Percentiles rank a stretch among this genome's conserved stretches.
These are phyloP conservation scores for Theobroma cacao DNA, from an alignment of 345 rosid species.

Conservation along the genomic window DNA sequence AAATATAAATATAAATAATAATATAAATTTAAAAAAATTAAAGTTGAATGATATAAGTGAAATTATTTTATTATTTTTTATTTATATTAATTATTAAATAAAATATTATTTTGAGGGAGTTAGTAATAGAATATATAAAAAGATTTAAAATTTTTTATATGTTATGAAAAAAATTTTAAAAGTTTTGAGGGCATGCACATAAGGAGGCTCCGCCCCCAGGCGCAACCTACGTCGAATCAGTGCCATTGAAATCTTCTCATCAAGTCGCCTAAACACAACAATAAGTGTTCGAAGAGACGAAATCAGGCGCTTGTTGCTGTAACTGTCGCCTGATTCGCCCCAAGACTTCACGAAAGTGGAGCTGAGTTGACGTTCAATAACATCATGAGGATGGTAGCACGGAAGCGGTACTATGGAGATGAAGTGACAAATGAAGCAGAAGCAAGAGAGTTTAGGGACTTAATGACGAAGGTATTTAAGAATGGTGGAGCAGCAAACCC, in stretches of 20 bases:
- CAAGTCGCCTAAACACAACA: not conserved
- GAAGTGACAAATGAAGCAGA: conserved; percentile 32
- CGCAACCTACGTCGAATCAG: conserved; percentile 6
- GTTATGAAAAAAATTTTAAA: too few species aligned
- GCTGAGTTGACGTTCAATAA: conserved; percentile 37
- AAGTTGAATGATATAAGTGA: too few species aligned
- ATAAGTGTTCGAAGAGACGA: not conserved
- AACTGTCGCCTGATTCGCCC: not conserved
- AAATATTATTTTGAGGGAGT: too few species aligned
- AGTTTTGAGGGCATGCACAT: too few species aligned
- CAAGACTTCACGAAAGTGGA: conserved; percentile 9
- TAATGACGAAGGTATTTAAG: conserved; percentile 14
- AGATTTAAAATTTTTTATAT: too few species aligned
- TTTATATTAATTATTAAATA: too few species aligned
- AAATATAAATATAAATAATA: too few species aligned
- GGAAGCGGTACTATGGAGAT: conserved; percentile 36
- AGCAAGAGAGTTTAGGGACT: conserved; percentile 27
- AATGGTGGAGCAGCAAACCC: conserved; percentile 22
- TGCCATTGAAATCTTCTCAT: conserved; percentile 3
- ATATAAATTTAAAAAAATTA: too few species aligned
- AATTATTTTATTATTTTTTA: too few species aligned
- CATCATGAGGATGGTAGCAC: conserved; percentile 42
- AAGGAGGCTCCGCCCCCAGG: too few species aligned
- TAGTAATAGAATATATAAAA: too few species aligned
- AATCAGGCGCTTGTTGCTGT: not conserved